Evolutionary conservation across 352 stramenopile species (phyloP).

Genomic region (Phytophthora sojae): DNA sequence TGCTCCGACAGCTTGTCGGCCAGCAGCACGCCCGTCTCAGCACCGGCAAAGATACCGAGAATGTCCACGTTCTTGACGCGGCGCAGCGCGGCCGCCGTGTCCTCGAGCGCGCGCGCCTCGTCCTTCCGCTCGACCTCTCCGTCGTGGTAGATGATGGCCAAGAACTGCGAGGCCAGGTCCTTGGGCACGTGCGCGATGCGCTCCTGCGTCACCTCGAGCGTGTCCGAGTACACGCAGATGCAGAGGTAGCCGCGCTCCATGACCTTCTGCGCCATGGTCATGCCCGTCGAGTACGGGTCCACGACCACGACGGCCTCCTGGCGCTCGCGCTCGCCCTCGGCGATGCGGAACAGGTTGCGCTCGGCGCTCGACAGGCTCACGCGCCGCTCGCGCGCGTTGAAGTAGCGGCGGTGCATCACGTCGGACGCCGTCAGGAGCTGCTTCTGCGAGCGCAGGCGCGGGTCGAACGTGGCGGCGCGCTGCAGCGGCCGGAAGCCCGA

Average conservation of each 20-base stretch:
- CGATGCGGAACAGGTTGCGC: conserved; percentile 69
- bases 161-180: conserved; percentile 58
- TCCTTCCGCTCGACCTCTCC: conserved; percentile 44
- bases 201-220: conserved; percentile 74
- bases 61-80: conserved; percentile 59
- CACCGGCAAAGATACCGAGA: conserved; percentile 88
- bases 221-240: conserved; percentile 84
- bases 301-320: conserved; percentile 92
- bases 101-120: conserved; percentile 37
- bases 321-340: conserved; percentile 43
- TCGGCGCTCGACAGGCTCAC: conserved; percentile 37
- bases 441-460: conserved; percentile 66
- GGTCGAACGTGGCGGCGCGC: conserved; percentile 82
- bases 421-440: conserved; percentile 76
- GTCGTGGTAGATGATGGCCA: conserved; percentile 80
- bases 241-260: conserved; percentile 86
- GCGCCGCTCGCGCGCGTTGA: conserved; percentile 81
- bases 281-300: conserved; percentile 96
- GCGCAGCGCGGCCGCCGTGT: conserved; percentile 49
- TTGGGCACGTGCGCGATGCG: conserved; percentile 74
- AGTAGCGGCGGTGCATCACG: conserved; percentile 83
- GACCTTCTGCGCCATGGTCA: conserved; percentile 91
- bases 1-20: conserved; percentile 91
- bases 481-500: conserved; percentile 79
- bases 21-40: conserved; percentile 94